A percentile compares a stretch with the other conserved stretches of the same genome.
These are phyloP conservation scores for Pisolithus thermaeus DNA, from an alignment of 1,284 basidiomycete genomes.

Conservation along the genomic window DNA sequence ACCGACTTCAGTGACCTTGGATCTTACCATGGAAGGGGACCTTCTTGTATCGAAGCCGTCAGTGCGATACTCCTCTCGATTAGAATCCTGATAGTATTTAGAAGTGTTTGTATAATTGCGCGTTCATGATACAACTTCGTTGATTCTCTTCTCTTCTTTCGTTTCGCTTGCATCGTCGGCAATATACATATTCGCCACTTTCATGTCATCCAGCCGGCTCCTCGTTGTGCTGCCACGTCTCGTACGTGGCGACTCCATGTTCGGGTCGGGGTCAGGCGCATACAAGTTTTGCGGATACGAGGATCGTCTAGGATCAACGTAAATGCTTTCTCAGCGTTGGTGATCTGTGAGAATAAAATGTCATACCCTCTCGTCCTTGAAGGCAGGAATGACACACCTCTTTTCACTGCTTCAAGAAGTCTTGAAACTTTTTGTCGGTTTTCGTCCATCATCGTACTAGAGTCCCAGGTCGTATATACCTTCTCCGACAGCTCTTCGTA, in stretches of 20 bases:
- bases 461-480: constrained; percentile 77
- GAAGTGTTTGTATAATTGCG: too few species aligned
- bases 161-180: constrained; percentile 11
- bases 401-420: constrained; percentile 80
- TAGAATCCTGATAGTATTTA: too few species aligned
- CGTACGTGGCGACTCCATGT: constrained; percentile 83
- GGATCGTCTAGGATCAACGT: constrained; percentile 96
- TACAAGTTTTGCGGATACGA: constrained; percentile 87
- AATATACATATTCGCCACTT: constrained; percentile 85
- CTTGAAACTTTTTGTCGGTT: constrained; percentile 59
- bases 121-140: not conserved
- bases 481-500: constrained; percentile 94
- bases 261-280: constrained; percentile 88
- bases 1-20: too few species aligned
- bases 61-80: too few species aligned
- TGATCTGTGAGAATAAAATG: constrained; percentile 46
- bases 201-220: constrained; percentile 94
- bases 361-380: not conserved
- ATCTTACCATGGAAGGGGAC: too few species aligned
- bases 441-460: constrained; percentile 35
- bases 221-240: constrained; percentile 88
- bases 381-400: constrained; percentile 40
- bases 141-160: not conserved
- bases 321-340: constrained; percentile 72
- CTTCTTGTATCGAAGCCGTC: too few species aligned